A percentile compares a stretch with the other conserved stretches of the same genome.
phyloP scores from a whole-genome alignment of 2,329 filamentous ascomycete genomes.

The Arthrinium phaeospermum region DNA sequence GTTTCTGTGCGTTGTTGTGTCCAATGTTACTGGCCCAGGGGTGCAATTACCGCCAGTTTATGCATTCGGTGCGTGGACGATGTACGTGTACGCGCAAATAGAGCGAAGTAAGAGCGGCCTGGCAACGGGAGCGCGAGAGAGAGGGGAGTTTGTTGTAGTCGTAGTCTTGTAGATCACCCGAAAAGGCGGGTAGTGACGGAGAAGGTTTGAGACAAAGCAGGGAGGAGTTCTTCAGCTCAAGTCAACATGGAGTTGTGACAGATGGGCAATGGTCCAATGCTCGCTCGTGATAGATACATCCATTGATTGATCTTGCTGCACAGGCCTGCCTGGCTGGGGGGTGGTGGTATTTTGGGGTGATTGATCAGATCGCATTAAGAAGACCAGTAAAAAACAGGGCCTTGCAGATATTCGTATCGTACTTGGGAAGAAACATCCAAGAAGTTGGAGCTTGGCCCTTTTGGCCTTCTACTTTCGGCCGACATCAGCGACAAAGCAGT shows the following conservation, averaged over 20 bases:
- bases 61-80: slow-evolving; percentile 1
- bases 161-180: slow-evolving; percentile 2
- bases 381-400: background rate
- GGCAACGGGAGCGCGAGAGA: background rate
- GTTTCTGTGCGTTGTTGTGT: slow-evolving; percentile 7
- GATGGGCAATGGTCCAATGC: background rate
- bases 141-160: background rate
- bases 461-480: slow-evolving; percentile 6
- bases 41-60: slow-evolving; percentile 8
- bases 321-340: background rate
- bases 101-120: background rate
- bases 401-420: background rate
- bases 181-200: slow-evolving; percentile 4
- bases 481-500: slow-evolving; percentile 6
- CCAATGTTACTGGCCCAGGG: slow-evolving; percentile 7
- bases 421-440: background rate
- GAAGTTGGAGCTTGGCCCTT: background rate
- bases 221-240: slow-evolving; percentile 11
- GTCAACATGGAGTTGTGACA: background rate
- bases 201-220: background rate
- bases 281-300: background rate
- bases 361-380: slow-evolving; percentile 8
- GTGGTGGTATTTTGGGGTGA: background rate
- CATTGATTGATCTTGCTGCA: background rate
- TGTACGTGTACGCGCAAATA: slow-evolving; percentile 10